A percentile compares a stretch with the other conserved stretches of the same genome.
These are phyloP conservation scores for Hypoxylon rickii DNA, from an alignment of 495 filamentous ascomycete species.

Conservation along the genomic window DNA sequence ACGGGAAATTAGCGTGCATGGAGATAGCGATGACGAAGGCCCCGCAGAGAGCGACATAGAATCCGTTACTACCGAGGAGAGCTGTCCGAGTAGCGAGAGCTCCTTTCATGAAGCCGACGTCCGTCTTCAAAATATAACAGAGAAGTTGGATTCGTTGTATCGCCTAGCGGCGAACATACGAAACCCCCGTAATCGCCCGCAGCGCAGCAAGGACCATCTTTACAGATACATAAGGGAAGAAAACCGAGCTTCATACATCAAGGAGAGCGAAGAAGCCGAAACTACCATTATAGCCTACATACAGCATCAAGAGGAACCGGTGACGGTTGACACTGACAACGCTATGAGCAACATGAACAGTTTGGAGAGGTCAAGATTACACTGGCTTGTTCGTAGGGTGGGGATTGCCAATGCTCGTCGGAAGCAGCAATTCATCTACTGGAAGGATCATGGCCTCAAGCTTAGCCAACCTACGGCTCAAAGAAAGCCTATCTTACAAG, in stretches of 20 bases:
- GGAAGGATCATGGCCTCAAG: slow-evolving; percentile 31
- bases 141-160: background rate
- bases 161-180: background rate
- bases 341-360: background rate
- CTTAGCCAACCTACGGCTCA: slow-evolving; percentile 12
- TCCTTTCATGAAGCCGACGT: slow-evolving; percentile 1
- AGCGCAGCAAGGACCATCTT: background rate
- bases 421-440: slow-evolving; percentile 37
- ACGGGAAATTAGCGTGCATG: background rate
- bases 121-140: background rate
- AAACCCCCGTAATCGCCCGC: slow-evolving; percentile 7
- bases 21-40: background rate
- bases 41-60: background rate
- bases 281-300: background rate
- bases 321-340: background rate
- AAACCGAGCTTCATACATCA: background rate
- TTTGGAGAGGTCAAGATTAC: background rate
- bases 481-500: background rate
- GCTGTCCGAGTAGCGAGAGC: background rate
- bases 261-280: slow-evolving; percentile 8
- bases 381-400: slow-evolving; percentile 23
- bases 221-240: background rate
- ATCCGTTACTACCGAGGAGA: background rate
- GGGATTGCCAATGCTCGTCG: slow-evolving; percentile 29
- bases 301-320: background rate